A percentile compares a stretch with the other conserved stretches of the same genome.
phyloP scores from a whole-genome alignment of 192 early-diverging fungal genomes.

The Coemansia sp. region DNA sequence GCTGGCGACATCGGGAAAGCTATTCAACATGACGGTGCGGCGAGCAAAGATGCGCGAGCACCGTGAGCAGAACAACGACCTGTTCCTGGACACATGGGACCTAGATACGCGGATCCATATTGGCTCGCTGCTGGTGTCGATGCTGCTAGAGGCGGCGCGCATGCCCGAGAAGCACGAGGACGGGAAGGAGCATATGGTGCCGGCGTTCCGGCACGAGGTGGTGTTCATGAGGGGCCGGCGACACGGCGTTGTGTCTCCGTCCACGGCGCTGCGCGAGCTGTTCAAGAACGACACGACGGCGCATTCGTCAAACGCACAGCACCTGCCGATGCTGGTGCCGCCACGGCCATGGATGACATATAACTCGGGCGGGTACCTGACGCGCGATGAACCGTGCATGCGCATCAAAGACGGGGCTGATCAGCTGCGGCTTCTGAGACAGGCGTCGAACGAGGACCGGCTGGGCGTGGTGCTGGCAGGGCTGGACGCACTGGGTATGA shows the following conservation, averaged over 20 bases:
- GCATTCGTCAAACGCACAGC: constrained; percentile 63
- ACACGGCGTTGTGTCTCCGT: constrained; percentile 71
- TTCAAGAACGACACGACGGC: constrained; percentile 60
- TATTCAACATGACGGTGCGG: constrained; percentile 81
- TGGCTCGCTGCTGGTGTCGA: constrained; percentile 55
- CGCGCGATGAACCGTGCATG: constrained; percentile 69
- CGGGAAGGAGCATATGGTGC: constrained; percentile 58
- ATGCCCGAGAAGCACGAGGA: constrained; percentile 64
- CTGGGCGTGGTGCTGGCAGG: constrained; percentile 68
- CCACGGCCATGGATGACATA: constrained; percentile 89
- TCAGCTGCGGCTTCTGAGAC: constrained; percentile 72
- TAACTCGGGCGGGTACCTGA: constrained; percentile 83
- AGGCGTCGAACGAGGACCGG: constrained; percentile 73
- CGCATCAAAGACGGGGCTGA: constrained; percentile 69
- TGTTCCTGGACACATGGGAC: constrained; percentile 55
- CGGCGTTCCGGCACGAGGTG: constrained; percentile 79
- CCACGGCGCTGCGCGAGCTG: constrained; percentile 66
- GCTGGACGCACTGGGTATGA: constrained; percentile 85
- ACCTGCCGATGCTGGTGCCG: constrained; percentile 92
- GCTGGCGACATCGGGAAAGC: constrained; percentile 70
- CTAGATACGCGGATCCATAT: constrained; percentile 58
- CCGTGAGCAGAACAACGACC: constrained; percentile 36
- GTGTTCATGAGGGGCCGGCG: constrained; percentile 60
- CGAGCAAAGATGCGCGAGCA: constrained; percentile 63
- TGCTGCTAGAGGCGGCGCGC: constrained; percentile 71